phyloP scores from a whole-genome alignment of 2,329 filamentous ascomycete genomes.

The Exophiala lecanii-corni region DNA sequence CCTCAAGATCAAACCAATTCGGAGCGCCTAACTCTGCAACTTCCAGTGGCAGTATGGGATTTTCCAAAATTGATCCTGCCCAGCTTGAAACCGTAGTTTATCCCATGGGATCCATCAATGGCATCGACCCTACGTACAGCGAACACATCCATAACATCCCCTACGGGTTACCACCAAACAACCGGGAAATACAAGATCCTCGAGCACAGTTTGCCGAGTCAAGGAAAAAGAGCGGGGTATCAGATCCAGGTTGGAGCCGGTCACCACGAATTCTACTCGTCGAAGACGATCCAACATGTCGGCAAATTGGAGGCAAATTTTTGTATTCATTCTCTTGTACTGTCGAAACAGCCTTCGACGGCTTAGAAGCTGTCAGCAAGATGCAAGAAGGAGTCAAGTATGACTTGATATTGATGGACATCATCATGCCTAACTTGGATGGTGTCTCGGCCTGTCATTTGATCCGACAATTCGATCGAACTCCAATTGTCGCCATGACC shows the following conservation, averaged over 20 bases:
- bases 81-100: slow-evolving; percentile 75
- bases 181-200: slow-evolving; percentile 32
- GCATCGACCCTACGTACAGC: slow-evolving; percentile 90
- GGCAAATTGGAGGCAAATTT: slow-evolving; percentile 63
- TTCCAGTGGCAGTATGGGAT: slow-evolving; percentile 50
- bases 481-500: slow-evolving; percentile 96
- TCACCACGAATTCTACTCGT: slow-evolving; percentile 81
- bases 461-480: slow-evolving; percentile 78
- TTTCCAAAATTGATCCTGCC: slow-evolving; percentile 43
- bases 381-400: slow-evolving; percentile 64
- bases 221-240: slow-evolving; percentile 57
- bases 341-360: slow-evolving; percentile 69
- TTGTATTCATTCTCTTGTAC: slow-evolving; percentile 60
- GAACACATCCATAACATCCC: slow-evolving; percentile 94
- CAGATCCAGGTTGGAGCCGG: slow-evolving; percentile 61
- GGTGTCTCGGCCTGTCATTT: slow-evolving; percentile 91
- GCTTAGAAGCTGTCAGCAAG: slow-evolving; percentile 85
- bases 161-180: slow-evolving; percentile 60
- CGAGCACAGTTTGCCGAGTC: slow-evolving; percentile 46
- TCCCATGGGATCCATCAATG: slow-evolving; percentile 82
- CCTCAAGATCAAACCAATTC: slow-evolving; percentile 47
- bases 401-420: slow-evolving; percentile 77
- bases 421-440: slow-evolving; percentile 95
- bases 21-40: slow-evolving; percentile 42
- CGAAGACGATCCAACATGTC: slow-evolving; percentile 69